Evolutionary conservation across 2,329 filamentous ascomycete species (phyloP), one percentile per base, ranked within the genome.

Genomic region (Penicillium capsulatum): DNA sequence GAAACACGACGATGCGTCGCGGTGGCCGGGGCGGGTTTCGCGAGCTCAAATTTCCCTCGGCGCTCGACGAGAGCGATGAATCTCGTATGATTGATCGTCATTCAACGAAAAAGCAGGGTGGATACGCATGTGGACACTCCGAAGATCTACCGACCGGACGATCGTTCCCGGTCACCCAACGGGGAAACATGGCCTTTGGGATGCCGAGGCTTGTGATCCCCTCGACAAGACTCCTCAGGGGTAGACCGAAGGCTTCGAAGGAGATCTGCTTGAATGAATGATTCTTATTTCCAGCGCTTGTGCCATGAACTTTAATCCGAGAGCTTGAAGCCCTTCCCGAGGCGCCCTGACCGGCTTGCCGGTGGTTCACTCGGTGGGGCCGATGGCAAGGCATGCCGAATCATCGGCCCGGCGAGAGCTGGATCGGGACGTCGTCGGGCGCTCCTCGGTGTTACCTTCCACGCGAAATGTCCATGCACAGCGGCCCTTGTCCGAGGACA

Each of bases 71-170:
- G n/a, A n/a, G n/a, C n/a, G n/a, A n/a, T n/a, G n/a, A n/a, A n/a
- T n/a, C n/a, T n/a, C n/a, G n/a, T n/a, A n/a, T n/a, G 22, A 11
- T 24, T 11, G 22, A 7, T 44, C 40, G 38, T 42, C 36, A 42
- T 36, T 34, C 24, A 36, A 36, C 26, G 30, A n/a, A n/a, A n/a
- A n/a, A n/a, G n/a, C n/a, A n/a, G n/a, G n/a, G n/a, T n/a, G n/a
- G 31, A 39, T 32, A 37, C 11, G 31, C 16, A 34, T 13, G 44
- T 44, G 44, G 38, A 32, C 15, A 31, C 38, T 31, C 47, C 44
- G 47, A 47, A 34, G 47, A 50, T 50, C 47, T 47, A 37, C 47
- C 47, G 47, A 47, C 40, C 35, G 32, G n/a, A n/a, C 47, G 40
- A 50, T 47, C 41, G 31, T 31, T n/a, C 35, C 39, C 47, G 44